A percentile compares a stretch with the other conserved stretches of the same genome.
Conservation (phyloP, 192 early-diverging fungal genomes). For the Coemansia sp. region DNA sequence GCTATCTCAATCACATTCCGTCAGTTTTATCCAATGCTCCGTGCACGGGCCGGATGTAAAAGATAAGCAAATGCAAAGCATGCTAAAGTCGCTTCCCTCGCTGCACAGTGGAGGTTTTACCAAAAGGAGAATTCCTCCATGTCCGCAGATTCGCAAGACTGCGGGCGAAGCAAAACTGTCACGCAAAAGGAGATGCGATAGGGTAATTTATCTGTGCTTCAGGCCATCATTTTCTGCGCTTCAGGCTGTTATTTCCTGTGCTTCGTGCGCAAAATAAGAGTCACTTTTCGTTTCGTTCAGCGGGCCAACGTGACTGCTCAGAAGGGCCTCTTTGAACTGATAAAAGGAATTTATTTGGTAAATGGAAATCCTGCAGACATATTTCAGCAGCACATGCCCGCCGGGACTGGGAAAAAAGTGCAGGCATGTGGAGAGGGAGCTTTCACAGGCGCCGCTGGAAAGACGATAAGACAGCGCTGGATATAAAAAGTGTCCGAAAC, state of each 20-base stretch:
- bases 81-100: background rate
- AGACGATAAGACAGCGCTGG: background rate
- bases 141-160: too few species aligned
- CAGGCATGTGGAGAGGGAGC: background rate
- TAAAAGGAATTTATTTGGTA: background rate
- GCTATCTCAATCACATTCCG: background rate
- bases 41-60: background rate
- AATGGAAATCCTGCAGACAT: background rate
- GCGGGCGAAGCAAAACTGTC: background rate
- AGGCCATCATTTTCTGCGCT: too few species aligned
- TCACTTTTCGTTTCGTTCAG: too few species aligned
- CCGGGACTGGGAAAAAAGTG: too few species aligned
- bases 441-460: background rate
- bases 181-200: background rate
- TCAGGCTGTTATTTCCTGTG: too few species aligned
- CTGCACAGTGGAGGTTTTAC: background rate
- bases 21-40: background rate
- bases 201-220: background rate
- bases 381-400: background rate
- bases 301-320: background rate
- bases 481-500: background rate
- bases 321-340: background rate
- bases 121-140: constrained; percentile 1
- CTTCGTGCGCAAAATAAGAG: too few species aligned
- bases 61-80: background rate